Evolutionary conservation across 2,329 filamentous ascomycete species (phyloP), one percentile per base, ranked within the genome.

Genomic region (Hawksworthiomyces lignivorus): DNA sequence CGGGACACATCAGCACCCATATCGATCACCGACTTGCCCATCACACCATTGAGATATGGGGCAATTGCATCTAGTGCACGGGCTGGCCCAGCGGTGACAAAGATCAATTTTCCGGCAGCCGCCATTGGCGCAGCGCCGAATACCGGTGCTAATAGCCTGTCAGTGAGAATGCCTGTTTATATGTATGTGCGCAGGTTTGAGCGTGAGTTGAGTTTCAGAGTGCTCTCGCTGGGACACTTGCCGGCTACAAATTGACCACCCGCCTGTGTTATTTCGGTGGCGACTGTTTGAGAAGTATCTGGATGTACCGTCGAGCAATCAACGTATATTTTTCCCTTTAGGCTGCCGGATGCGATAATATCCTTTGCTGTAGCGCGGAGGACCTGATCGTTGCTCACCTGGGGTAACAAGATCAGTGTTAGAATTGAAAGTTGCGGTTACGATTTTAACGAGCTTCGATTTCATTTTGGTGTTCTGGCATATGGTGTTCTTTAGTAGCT

Each of bases 301-400:
- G 41, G 41, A 17, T 44, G 41, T 4, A 44, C 41, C 8, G 41
- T 44, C 26, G 41, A 39, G 15, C 10, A 30, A 17, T 44, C 41
- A 3, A 44, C 36, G 18, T 20, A 44, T 30, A 44, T 31, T 27
- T 44, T 44, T 31, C 31, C 41, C 15, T 20, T 12, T 4, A 39
- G 31, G 18, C 14, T 9, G 18, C 3, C 30, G 8, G 24, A n/a
- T 7, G 10, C 36, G 5, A 43, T 9, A 2, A 20, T 26, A 18
- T 39, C n/a, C 18, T 4, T 35, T 4, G 26, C 24, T 4, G 30
- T 17, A 30, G 14, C 36, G 4, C 39, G 11, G n/a, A 43, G 35
- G 6, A 39, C 41, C 11, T 43, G 17, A 14, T 43, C 41, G 26
- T 39, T 35, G 41, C 22, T 29, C 11, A 43, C 19, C 41, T 9